Conservation (phyloP, 208 protist species). For the Zelonia costaricensis region DNA sequence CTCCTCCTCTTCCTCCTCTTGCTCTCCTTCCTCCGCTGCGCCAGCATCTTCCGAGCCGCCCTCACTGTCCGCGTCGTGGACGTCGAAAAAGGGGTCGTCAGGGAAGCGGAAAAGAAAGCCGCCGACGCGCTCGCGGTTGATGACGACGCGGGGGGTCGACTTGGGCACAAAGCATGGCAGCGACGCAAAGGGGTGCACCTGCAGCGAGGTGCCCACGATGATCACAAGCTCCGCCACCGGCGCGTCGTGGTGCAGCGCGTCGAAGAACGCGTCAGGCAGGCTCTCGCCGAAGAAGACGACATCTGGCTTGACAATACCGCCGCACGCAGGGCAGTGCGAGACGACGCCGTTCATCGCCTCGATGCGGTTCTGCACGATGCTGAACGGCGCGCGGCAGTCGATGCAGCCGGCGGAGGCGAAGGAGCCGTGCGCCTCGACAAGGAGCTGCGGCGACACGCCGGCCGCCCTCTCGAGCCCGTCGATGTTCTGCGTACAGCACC, state of each 20-base stretch:
- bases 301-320: constrained; percentile 94
- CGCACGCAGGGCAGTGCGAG: constrained; percentile 63
- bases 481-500: constrained; percentile 98
- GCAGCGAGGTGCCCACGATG: constrained; percentile 95
- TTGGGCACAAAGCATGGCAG: constrained; percentile 61
- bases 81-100: constrained; percentile 22
- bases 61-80: background rate
- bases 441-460: constrained; percentile 68
- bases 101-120: constrained; percentile 76
- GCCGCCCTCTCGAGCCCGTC: constrained; percentile 91
- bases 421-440: constrained; percentile 97
- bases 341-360: constrained; percentile 50
- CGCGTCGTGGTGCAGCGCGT: constrained; percentile 68
- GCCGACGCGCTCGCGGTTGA: constrained; percentile 88
- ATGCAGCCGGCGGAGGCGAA: constrained; percentile 90
- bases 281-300: constrained; percentile 97
- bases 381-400: constrained; percentile 61
- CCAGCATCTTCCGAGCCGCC: too few relatives aligned
- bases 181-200: constrained; percentile 93
- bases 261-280: constrained; percentile 89
- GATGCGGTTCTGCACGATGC: constrained; percentile 31
- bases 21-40: background rate
- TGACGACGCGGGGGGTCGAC: constrained; percentile 84
- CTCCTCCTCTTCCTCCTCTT: too few relatives aligned
- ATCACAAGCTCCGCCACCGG: constrained; percentile 86